Evolutionary conservation across 495 filamentous ascomycete genomes (phyloP), one percentile per base, ranked within the genome.

Genomic region (Tuber microsphaerosporum): DNA sequence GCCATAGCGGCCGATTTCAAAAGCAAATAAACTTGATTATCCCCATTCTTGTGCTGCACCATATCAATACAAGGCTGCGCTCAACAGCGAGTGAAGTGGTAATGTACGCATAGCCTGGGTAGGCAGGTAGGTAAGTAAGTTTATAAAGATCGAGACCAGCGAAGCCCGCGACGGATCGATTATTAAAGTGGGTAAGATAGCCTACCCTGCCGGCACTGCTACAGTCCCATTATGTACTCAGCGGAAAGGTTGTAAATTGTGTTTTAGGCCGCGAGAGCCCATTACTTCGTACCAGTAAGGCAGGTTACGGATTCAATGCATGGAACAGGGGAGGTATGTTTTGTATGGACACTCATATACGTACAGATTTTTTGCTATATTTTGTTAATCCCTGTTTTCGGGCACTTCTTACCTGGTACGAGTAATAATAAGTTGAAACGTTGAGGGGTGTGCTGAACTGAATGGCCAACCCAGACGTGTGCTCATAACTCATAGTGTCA

Each of bases 401-500:
- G n/a, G 51, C 22, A 61, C 48, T 26, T 61, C 51, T n/a, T n/a
- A 26, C 51, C 51, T 9, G 51, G 51, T n/a, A 14, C 51, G 22
- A 14, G 51, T 65, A 65, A 34, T 34, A 19, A 65, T 65, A 34
- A 34, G 26, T 34, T 65, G 56, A 34, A 34, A 31, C 14, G 31
- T 34, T 34, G 56, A 65, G 26, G 56, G 26, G 14, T 34, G 56
- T 34, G 56, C 51, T 31, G 16, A 19, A 6, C 56, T 34, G 26
- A 6, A 14, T 19, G 56, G 56, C 56, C 56, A 65, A 65, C 26
- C 56, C 26, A 12, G 56, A 65, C 4, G 56, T 17, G 26, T 65
- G 26, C 56, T 65, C 56, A 65, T 65, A 65, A 65, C 56, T 65
- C 56, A 65, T 65, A 65, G 34, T 34, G 56, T 65, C 56, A 16